A percentile compares a stretch with the other conserved stretches of the same genome.
phyloP scores from a whole-genome alignment of 192 early-diverging fungal species.

The Lobosporangium transversale region DNA sequence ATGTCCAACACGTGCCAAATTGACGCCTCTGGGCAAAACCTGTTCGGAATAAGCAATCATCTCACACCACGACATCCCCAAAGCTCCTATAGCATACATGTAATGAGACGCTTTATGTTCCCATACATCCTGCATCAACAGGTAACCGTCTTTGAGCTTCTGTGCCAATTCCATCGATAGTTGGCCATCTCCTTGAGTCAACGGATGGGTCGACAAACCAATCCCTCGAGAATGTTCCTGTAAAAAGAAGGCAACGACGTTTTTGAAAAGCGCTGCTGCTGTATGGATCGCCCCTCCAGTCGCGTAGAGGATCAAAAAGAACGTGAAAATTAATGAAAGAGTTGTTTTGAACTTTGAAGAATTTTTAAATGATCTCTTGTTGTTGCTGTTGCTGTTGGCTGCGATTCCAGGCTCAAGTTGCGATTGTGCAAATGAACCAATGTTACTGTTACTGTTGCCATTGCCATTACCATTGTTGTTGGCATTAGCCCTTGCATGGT shows the following conservation, averaged over 20 bases:
- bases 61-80: conserved; percentile 63
- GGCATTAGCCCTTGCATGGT: not conserved
- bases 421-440: not conserved
- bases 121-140: conserved; percentile 60
- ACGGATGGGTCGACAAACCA: conserved; percentile 33
- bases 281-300: conserved; percentile 30
- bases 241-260: conserved; percentile 24
- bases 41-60: conserved; percentile 58
- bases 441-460: not conserved
- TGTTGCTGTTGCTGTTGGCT: not conserved
- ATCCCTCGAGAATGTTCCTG: conserved; percentile 32
- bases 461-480: conserved; percentile 1
- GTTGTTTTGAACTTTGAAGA: not conserved
- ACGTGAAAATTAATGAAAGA: conserved; percentile 23
- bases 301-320: conserved; percentile 44
- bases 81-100: conserved; percentile 61
- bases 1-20: conserved; percentile 15
- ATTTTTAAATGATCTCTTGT: not conserved
- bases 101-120: conserved; percentile 63
- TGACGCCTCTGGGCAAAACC: conserved; percentile 8
- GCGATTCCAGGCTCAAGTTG: too few species aligned
- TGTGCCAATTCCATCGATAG: conserved; percentile 19
- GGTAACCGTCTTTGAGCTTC: conserved; percentile 53
- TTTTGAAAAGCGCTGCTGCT: conserved; percentile 42
- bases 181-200: conserved; percentile 24